Evolutionary conservation across 805 yeast genomes (phyloP).

Genomic region (Monosporozyma yasuniensis): DNA sequence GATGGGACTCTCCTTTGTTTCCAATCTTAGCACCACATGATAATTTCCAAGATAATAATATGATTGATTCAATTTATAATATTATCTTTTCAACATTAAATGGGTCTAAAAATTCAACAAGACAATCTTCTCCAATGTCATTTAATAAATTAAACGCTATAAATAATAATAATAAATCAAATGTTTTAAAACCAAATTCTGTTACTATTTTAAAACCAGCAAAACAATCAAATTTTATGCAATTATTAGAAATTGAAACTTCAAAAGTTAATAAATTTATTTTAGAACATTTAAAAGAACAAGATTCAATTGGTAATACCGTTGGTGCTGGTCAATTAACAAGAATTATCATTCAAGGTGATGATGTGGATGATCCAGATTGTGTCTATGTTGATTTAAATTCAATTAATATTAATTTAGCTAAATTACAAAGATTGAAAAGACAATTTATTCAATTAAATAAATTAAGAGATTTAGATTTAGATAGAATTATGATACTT

Average conservation of each 20-base stretch:
- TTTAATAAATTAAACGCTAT: not conserved
- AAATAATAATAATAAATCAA: slow-evolving; percentile 32
- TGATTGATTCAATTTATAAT: slow-evolving; percentile 57
- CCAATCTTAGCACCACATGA: slow-evolving; percentile 40
- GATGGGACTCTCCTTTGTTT: slow-evolving; percentile 94
- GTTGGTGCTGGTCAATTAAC: slow-evolving; percentile 33
- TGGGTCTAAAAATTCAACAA: slow-evolving; percentile 4
- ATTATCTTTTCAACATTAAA: slow-evolving; percentile 36
- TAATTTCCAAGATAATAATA: slow-evolving; percentile 20
- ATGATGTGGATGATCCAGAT: slow-evolving; percentile 32
- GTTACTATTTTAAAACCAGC: slow-evolving; percentile 82
- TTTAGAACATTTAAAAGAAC: slow-evolving; percentile 37
- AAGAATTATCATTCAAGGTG: slow-evolving; percentile 36
- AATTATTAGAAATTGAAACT: slow-evolving; percentile 67
- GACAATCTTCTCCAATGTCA: not conserved
- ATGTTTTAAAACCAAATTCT: slow-evolving; percentile 63
- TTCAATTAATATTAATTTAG: slow-evolving; percentile 41
- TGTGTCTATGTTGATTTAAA: slow-evolving; percentile 55
- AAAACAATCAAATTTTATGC: slow-evolving; percentile 62
- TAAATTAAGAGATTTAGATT: slow-evolving; percentile 65
- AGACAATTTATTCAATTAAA: slow-evolving; percentile 78
- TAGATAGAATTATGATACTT: slow-evolving; percentile 55
- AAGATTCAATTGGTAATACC: slow-evolving; percentile 35
- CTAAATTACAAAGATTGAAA: slow-evolving; percentile 75
- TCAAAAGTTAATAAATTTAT: slow-evolving; percentile 54